Evolutionary conservation across 805 yeast species (phyloP).

Genomic region (Starmerella stellata): DNA sequence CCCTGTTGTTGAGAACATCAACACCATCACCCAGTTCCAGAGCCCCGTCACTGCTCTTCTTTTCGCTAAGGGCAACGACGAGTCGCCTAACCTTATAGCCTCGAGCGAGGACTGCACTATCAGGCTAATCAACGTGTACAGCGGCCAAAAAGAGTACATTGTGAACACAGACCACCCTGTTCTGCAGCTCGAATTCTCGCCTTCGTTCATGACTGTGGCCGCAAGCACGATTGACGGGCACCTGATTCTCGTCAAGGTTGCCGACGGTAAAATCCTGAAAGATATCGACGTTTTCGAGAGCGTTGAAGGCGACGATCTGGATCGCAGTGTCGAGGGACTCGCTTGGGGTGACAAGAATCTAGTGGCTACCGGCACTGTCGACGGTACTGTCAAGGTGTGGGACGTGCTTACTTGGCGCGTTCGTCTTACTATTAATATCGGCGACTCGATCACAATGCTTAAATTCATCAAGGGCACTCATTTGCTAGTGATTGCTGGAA

Average conservation of each 20-base stretch:
- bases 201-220: conserved; percentile 41
- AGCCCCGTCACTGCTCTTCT: conserved; percentile 63
- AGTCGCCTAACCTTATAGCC: conserved; percentile 48
- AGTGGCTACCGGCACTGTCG: conserved; percentile 75
- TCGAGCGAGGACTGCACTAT: conserved; percentile 72
- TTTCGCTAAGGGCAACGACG: conserved; percentile 49
- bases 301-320: conserved; percentile 25
- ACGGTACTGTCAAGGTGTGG: conserved; percentile 67
- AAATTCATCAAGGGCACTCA: conserved; percentile 35
- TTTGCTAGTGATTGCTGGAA: conserved; percentile 47
- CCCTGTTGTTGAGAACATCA: conserved; percentile 5
- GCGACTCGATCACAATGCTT: conserved; percentile 74
- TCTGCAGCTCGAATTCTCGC: conserved; percentile 48
- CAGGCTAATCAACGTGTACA: conserved; percentile 77
- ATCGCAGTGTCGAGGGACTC: conserved; percentile 61
- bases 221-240: conserved; percentile 81
- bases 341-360: conserved; percentile 56
- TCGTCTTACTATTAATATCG: conserved; percentile 47
- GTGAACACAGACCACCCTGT: conserved; percentile 46
- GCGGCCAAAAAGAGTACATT: conserved; percentile 44
- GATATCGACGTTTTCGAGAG: conserved; percentile 37
- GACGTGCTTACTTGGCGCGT: conserved; percentile 77
- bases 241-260: conserved; percentile 57
- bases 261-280: conserved; percentile 53
- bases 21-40: conserved; percentile 40